A percentile compares a stretch with the other conserved stretches of the same genome.
phyloP scores from a whole-genome alignment of 1,139 yeast genomes.

The Fermentozyma sake region DNA sequence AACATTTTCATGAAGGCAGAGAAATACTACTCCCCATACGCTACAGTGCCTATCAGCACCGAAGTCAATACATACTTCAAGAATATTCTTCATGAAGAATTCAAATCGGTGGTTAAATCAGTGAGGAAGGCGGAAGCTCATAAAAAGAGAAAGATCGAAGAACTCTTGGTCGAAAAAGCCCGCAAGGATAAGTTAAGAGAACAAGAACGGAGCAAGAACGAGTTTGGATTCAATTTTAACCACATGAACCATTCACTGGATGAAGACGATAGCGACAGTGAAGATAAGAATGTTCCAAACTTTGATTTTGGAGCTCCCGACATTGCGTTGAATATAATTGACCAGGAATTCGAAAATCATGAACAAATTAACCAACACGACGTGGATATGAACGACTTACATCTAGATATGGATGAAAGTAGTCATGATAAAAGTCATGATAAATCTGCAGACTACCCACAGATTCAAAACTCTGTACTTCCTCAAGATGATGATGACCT shows the following conservation, averaged over 20 bases:
- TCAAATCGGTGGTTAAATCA: constrained; percentile 30
- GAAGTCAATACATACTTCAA: constrained; percentile 23
- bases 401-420: too few relatives aligned
- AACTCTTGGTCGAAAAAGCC: constrained; percentile 19
- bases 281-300: constrained; percentile 13
- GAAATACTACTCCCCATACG: constrained; percentile 36
- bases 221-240: constrained; percentile 31
- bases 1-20: constrained; percentile 48
- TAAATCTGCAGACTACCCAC: too few relatives aligned
- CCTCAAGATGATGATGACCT: too few relatives aligned
- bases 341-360: too few relatives aligned
- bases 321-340: too few relatives aligned
- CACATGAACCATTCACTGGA: constrained; percentile 19
- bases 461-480: too few relatives aligned
- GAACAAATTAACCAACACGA: too few relatives aligned
- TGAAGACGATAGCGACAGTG: constrained; percentile 13
- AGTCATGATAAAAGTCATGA: too few relatives aligned
- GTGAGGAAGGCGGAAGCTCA: constrained; percentile 29
- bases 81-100: constrained; percentile 28
- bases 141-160: constrained; percentile 19
- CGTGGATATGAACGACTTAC: too few relatives aligned
- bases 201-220: constrained; percentile 16
- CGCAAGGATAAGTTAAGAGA: constrained; percentile 17
- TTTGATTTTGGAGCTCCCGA: constrained; percentile 14
- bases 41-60: constrained; percentile 19